Evolutionary conservation across 768 basidiomycete genomes (phyloP), one percentile per base, ranked within the genome.

Genomic region (Cubamyces sp.): DNA sequence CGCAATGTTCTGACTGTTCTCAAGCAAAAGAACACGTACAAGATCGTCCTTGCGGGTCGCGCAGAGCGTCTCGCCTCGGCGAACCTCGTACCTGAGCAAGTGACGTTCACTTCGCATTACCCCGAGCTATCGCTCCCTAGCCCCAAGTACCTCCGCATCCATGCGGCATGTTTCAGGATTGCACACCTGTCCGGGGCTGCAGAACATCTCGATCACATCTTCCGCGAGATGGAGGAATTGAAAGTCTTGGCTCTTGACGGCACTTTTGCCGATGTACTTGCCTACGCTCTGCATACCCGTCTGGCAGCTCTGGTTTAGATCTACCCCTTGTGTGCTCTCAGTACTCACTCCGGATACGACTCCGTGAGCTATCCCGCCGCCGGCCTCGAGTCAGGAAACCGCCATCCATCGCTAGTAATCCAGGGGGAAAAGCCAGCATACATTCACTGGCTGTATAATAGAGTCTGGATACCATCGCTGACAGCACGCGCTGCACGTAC

Each of bases 161-260:
- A 48, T 50, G 57, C 43, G 47, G 57, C 57, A 26, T 58, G 57
- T 39, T 46, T 30, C 47, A 15, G 23, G 45, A 40, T 58, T 58
- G 57, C 34, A 14, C 57, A 48, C 48, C n/a, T 58, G 45, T 58
- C 57, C 7, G 57, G 57, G 8, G 46, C 57, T 39, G 46, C 46
- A 18, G 57, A 50, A 37, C 7, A 46, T 21, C 30, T 58, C 0
- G 57, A 58, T 9, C 6, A 39, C 7, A 14, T 58, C 18, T 30
- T 21, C n/a, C 47, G n/a, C 14, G 57, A 50, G 4, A 39, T 58
- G 40, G 47, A 48, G 49, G 57, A 48, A 12, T 12, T 49, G 47
- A 40, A 49, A 18, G 30, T 58, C n/a, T 49, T 58, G 26, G 45
- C 45, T 12, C 30, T 19, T 19, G 49, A 51, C 19, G 49, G 49